These are phyloP conservation scores for Linnemannia zychae DNA, from an alignment of 192 early-diverging fungal genomes.

Conservation along the genomic window DNA sequence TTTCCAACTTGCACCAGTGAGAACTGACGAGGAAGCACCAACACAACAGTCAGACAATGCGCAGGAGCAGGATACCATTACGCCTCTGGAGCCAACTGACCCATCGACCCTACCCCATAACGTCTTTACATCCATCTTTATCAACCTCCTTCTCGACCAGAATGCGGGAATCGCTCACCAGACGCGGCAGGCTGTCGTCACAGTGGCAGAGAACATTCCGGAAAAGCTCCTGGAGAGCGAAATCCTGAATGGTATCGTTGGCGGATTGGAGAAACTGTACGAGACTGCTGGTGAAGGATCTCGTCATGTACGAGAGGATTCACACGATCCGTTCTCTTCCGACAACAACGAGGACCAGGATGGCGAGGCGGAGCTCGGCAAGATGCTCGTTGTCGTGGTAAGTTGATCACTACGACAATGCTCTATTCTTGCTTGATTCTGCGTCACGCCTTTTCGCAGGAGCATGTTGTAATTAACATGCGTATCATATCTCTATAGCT, in stretches of 20 bases:
- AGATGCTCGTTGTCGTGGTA: constrained; percentile 61
- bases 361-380: constrained; percentile 58
- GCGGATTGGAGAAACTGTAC: constrained; percentile 59
- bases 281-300: neutral
- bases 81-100: neutral
- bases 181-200: constrained; percentile 60
- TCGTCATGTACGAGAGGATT: neutral
- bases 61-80: constrained; percentile 12
- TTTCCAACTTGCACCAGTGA: constrained; percentile 21
- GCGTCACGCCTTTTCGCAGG: neutral
- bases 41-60: neutral
- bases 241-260: constrained; percentile 64
- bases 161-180: constrained; percentile 66
- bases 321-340: constrained; percentile 7
- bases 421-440: neutral
- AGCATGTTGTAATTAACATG: neutral
- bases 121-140: constrained; percentile 61
- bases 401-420: neutral
- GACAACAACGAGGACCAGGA: constrained; percentile 44
- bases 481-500: constrained; percentile 48
- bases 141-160: constrained; percentile 69
- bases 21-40: constrained; percentile 6
- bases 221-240: constrained; percentile 60
- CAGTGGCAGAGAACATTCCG: constrained; percentile 57
- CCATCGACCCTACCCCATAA: constrained; percentile 43